Evolutionary conservation across 176 grass and related monocot species (phyloP).

Genomic region (Eleusine coracana): DNA sequence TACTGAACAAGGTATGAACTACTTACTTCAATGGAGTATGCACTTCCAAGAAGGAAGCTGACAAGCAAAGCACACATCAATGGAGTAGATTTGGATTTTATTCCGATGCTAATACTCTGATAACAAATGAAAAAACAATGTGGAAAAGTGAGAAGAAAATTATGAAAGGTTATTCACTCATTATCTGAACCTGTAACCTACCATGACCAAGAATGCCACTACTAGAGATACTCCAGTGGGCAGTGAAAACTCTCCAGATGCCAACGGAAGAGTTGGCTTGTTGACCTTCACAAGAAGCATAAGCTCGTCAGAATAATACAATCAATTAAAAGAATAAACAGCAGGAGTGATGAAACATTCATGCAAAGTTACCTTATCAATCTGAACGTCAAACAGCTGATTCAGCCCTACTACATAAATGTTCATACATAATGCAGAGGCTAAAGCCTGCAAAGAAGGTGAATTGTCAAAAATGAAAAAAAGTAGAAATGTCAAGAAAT

Average conservation of each 20-base stretch:
- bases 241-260: constrained; percentile 71
- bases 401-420: constrained; percentile 87
- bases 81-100: constrained; percentile 59
- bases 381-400: constrained; percentile 79
- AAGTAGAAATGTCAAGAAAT: background rate
- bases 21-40: constrained; percentile 85
- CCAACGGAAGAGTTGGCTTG: constrained; percentile 78
- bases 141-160: background rate
- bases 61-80: constrained; percentile 59
- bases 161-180: background rate
- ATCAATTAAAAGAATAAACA: background rate
- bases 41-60: constrained; percentile 90
- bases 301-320: constrained; percentile 12
- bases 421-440: constrained; percentile 79
- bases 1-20: background rate
- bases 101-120: constrained; percentile 76
- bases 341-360: background rate
- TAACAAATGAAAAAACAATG: constrained; percentile 16
- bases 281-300: constrained; percentile 57
- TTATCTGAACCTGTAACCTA: constrained; percentile 42
- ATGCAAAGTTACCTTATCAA: constrained; percentile 63
- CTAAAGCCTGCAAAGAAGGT: constrained; percentile 55
- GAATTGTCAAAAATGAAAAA: background rate
- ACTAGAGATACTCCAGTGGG: constrained; percentile 56
- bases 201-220: constrained; percentile 53